Conservation (phyloP, 2,329 filamentous ascomycete species). For the Bipolaris bicolor region DNA sequence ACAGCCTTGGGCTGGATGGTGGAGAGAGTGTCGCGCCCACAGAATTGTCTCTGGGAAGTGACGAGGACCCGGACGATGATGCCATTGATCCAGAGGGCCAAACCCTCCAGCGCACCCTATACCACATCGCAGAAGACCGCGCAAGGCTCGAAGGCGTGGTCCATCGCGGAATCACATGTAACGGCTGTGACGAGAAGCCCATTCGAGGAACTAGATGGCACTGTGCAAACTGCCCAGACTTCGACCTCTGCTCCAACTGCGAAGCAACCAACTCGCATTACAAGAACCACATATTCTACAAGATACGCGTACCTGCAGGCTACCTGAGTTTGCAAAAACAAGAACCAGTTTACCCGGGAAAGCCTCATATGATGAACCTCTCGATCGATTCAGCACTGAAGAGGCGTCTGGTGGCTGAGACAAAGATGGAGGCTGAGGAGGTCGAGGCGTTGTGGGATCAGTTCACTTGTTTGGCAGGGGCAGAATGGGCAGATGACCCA, state of each 20-base stretch:
- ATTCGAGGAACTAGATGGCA: constrained; percentile 93
- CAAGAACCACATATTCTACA: constrained; percentile 96
- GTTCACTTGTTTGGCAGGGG: constrained; percentile 91
- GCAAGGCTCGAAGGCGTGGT: constrained; percentile 78
- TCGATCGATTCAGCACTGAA: constrained; percentile 72
- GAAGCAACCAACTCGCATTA: constrained; percentile 77
- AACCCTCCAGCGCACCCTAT: constrained; percentile 83
- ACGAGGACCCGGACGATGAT: constrained; percentile 51
- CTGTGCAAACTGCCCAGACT: constrained; percentile 94
- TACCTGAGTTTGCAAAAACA: constrained; percentile 79
- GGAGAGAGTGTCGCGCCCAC: constrained; percentile 43
- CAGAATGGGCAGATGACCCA: constrained; percentile 81
- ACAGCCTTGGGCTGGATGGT: constrained; percentile 20
- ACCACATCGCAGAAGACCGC: constrained; percentile 92
- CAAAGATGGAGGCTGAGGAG: constrained; percentile 75
- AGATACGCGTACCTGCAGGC: constrained; percentile 87
- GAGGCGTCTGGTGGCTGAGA: constrained; percentile 60
- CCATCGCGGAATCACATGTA: constrained; percentile 90
- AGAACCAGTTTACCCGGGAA: constrained; percentile 55
- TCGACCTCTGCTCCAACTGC: constrained; percentile 92
- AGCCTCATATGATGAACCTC: constrained; percentile 73
- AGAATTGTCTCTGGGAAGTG: constrained; percentile 38
- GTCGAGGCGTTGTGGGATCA: constrained; percentile 96
- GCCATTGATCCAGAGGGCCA: constrained; percentile 63
- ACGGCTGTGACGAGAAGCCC: constrained; percentile 83